A percentile compares a stretch with the other conserved stretches of the same genome.
These are phyloP conservation scores for Alisma plantagoaquatica DNA, from an alignment of 106 monocot species.

Conservation along the genomic window DNA sequence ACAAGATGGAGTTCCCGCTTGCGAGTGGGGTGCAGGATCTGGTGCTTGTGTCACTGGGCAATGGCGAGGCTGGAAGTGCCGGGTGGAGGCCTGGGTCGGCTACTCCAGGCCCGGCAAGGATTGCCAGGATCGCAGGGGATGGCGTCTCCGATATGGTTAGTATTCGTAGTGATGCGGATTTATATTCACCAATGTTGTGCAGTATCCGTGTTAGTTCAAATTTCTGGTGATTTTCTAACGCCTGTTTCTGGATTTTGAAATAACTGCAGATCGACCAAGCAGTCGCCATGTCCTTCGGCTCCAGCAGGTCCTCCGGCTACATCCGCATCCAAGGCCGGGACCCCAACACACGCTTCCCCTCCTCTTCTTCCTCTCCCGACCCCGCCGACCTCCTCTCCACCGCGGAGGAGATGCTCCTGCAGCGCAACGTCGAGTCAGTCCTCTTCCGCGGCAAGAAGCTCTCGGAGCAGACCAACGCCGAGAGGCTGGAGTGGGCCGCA, in stretches of 20 bases:
- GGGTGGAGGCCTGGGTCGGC: constrained; percentile 1
- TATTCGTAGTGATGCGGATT: no score
- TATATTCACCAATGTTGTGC: no score
- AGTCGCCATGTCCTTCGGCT: constrained; percentile 57
- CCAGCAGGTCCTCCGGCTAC: constrained; percentile 40
- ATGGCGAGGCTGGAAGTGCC: constrained; percentile 13
- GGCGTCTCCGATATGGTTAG: constrained; percentile 46
- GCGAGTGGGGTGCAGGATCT: constrained; percentile 52
- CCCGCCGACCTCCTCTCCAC: background rate
- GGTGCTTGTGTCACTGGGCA: constrained; percentile 55
- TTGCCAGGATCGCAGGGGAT: constrained; percentile 56
- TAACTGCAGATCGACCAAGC: constrained; percentile 92
- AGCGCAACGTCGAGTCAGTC: constrained; percentile 19
- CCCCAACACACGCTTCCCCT: no score
- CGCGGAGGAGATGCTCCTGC: constrained; percentile 17
- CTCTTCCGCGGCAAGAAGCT: constrained; percentile 21
- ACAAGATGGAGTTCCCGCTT: constrained; percentile 79
- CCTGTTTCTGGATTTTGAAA: no score
- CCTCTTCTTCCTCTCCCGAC: background rate
- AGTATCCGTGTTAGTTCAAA: no score
- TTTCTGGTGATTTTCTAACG: no score
- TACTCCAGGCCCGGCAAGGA: constrained; percentile 13
- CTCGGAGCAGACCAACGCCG: constrained; percentile 15
- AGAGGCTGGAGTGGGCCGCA: constrained; percentile 17
- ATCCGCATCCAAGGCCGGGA: constrained; percentile 52